Base-by-base conservation (phyloP, 2,329 filamentous ascomycete species). In the Ceratocystis huliohia region DNA sequence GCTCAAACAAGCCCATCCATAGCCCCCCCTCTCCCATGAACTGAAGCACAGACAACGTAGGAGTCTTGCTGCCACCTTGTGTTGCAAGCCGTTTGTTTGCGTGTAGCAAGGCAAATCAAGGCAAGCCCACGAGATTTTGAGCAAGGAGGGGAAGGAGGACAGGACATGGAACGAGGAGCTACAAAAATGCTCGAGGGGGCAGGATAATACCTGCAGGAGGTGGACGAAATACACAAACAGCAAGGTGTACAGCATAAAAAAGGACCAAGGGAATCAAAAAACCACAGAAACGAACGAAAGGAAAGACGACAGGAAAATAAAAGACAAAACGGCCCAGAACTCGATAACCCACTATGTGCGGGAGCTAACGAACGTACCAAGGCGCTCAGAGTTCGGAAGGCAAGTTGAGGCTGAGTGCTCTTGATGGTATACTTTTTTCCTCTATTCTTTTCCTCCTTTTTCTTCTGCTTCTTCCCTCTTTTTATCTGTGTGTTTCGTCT, bases 31-130 rank as follows among this genome's bases (percentile, higher is more conserved):
- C 46, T 50, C 46, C 46, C 53, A 57, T 57, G 53, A 57, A 57
- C 53, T 57, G 53, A 57, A 57, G 53, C 53, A 57, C 53, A 57
- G 53, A 57, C 53, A 25, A 28, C 53, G 53, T 28, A 57, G 53
- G 53, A 57, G 53, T 28, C 25, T 28, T 33, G 53, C 53, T 57
- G 53, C 28, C 53, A 57, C 53, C 22, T 28, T 57, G 53, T 57
- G 53, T 57, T 13, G 53, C 53, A 28, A 57, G 53, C 22, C 22
- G 53, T 57, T 30, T 30, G 53, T 57, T 30, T 30, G 25, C 8
- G 25, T 30, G 25, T 28, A 57, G 53, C 25, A 28, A 50, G 22
- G 20, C 17, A 50, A 50, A 6, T 22, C 46, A 50, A n/a, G 28
- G 53, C 46, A 50, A 50, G 46, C n/a, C 17, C 17, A 20, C 46